phyloP scores from a whole-genome alignment of 208 protist species.

The Crithidia sp. region DNA sequence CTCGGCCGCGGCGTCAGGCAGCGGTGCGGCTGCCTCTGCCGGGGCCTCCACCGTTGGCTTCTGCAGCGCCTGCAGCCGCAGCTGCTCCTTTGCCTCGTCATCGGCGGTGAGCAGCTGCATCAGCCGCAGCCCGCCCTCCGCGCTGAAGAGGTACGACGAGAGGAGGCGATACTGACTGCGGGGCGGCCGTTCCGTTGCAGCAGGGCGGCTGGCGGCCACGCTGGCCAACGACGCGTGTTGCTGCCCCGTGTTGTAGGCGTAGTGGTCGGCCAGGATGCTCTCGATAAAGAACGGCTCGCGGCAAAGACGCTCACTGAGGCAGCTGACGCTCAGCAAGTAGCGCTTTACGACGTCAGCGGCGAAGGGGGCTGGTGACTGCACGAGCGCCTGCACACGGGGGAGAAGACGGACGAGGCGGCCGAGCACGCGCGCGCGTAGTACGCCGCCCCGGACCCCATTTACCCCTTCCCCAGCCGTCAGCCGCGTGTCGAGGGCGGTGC shows the following conservation, averaged over 20 bases:
- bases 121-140: constrained; percentile 63
- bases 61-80: constrained; percentile 24
- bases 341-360: constrained; percentile 24
- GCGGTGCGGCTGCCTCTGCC: constrained; percentile 1
- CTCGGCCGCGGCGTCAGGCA: neutral
- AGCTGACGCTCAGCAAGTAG: constrained; percentile 46
- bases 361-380: neutral
- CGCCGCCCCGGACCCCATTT: constrained; percentile 18
- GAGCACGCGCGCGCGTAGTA: constrained; percentile 30
- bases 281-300: constrained; percentile 41
- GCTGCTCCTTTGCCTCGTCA: constrained; percentile 25
- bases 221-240: neutral
- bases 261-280: constrained; percentile 46
- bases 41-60: constrained; percentile 26
- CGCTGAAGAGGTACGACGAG: constrained; percentile 71
- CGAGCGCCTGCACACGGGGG: constrained; percentile 19
- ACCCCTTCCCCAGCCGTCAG: constrained; percentile 16
- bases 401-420: constrained; percentile 45
- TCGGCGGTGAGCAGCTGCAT: constrained; percentile 43
- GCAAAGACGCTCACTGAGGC: constrained; percentile 46
- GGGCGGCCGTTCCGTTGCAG: neutral
- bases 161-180: constrained; percentile 36
- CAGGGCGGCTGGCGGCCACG: neutral
- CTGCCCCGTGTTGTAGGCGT: constrained; percentile 33
- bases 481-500: constrained; percentile 16